phyloP scores from a whole-genome alignment of 2,329 filamentous ascomycete species.

The Talaromyces sp. region DNA sequence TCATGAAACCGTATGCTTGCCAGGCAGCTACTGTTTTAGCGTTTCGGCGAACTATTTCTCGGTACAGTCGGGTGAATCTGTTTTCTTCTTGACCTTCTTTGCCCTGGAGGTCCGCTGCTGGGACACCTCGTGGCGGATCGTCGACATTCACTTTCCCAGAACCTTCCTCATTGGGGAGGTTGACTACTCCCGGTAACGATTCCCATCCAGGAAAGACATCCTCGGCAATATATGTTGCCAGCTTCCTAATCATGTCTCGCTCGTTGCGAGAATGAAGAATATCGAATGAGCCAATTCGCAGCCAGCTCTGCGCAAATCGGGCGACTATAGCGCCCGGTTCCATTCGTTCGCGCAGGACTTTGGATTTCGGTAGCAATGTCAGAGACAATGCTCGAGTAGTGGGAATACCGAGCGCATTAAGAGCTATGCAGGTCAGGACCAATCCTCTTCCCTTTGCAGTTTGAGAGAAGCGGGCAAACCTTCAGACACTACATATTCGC shows the following conservation, averaged over 20 bases:
- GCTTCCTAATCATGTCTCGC: slow-evolving; percentile 64
- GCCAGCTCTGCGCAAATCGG: slow-evolving; percentile 85
- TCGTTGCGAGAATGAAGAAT: slow-evolving; percentile 80
- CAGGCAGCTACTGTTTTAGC: slow-evolving; percentile 84
- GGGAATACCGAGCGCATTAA: slow-evolving; percentile 81
- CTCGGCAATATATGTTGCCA: slow-evolving; percentile 81
- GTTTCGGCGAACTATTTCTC: slow-evolving; percentile 81
- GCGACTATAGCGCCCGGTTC: slow-evolving; percentile 92
- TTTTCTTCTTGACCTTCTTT: slow-evolving; percentile 69
- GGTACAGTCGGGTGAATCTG: slow-evolving; percentile 79
- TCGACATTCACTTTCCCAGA: slow-evolving; percentile 26
- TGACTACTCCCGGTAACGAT: slow-evolving; percentile 61
- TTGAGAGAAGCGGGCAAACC: slow-evolving; percentile 37
- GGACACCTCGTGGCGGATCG: slow-evolving; percentile 52
- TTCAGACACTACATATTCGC: slow-evolving; percentile 92
- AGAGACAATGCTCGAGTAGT: slow-evolving; percentile 82
- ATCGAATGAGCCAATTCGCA: slow-evolving; percentile 94
- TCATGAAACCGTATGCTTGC: slow-evolving; percentile 99
- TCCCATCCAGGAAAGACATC: slow-evolving; percentile 87
- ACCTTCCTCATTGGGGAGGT: slow-evolving; percentile 37
- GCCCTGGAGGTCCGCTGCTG: slow-evolving; percentile 62
- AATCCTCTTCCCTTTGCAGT: not conserved
- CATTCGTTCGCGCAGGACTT: slow-evolving; percentile 70
- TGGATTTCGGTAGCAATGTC: slow-evolving; percentile 67
- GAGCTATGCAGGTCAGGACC: slow-evolving; percentile 33